Base-by-base conservation (phyloP, 2,329 filamentous ascomycete genomes). In the Canariomyces notabilis region DNA sequence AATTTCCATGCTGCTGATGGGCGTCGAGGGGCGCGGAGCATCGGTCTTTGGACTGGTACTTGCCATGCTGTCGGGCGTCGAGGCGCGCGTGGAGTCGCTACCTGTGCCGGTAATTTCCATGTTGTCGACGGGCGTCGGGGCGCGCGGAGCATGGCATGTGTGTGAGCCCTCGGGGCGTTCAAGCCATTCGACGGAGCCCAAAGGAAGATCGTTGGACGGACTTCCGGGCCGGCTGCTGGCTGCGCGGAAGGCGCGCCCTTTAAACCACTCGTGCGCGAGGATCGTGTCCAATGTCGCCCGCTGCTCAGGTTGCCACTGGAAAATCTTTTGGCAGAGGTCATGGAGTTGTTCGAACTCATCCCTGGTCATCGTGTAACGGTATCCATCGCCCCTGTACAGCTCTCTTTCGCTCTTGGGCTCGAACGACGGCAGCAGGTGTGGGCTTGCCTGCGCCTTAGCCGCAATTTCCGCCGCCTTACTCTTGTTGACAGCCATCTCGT, bases 211-310 rank as follows among this genome's bases (percentile, higher is more conserved):
- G 29, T 3, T 18, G 18, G 8, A n/a, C n/a, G n/a, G n/a, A n/a
- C n/a, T n/a, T n/a, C n/a, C n/a, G 19, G 6, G 8, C 19, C 5
- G 2, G 31, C 20, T 16, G 37, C 21, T 6, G 16, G 8, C 15
- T 18, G n/a, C 31, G n/a, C 15, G 21, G 12, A 15, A 16, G 31
- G 36, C 31, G 4, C 50, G 39, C 7, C n/a, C 37, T 5, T 34
- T 34, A 15, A 52, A 52, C 47, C 47, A 52, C 5, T 41, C 31
- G n/a, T 50, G 48, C 8, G 4, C 6, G n/a, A 37, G 18, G 31
- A 53, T 43, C 4, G 45, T 18, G 16, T 41, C 19, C 1, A 48
- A 9, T 2, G 50, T 21, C 12, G 42, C 35, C 29, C 50, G 41
- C 12, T 53, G 20, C 5, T 35, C 23, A 6, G 44, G 41, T 5